A percentile compares a stretch with the other conserved stretches of the same genome.
phyloP scores from a whole-genome alignment of 2,329 filamentous ascomycete species.

The Xylariales sp. region DNA sequence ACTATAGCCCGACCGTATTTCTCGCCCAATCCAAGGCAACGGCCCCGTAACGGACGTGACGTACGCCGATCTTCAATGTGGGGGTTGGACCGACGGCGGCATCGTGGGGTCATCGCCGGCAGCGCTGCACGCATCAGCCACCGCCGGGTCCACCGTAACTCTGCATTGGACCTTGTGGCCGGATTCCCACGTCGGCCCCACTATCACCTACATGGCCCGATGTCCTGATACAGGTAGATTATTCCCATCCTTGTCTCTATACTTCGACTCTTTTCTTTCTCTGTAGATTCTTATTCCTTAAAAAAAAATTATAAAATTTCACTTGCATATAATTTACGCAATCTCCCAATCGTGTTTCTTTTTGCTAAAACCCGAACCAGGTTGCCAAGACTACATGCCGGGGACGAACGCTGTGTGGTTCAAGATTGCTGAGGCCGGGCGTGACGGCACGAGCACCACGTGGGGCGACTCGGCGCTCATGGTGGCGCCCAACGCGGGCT shows the following conservation, averaged over 20 bases:
- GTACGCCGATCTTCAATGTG: constrained; percentile 51
- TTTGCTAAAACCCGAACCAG: constrained; percentile 5
- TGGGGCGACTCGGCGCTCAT: constrained; percentile 45
- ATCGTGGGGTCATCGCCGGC: constrained; percentile 45
- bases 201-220: constrained; percentile 56
- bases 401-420: constrained; percentile 44
- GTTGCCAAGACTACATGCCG: constrained; percentile 16
- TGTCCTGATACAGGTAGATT: constrained; percentile 44
- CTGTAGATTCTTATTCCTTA: too few relatives aligned
- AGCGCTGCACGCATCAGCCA: constrained; percentile 45
- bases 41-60: constrained; percentile 52
- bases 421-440: constrained; percentile 47
- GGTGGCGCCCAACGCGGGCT: constrained; percentile 34
- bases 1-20: constrained; percentile 46
- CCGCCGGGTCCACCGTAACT: constrained; percentile 48
- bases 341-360: too few relatives aligned
- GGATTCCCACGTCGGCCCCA: constrained; percentile 46
- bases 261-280: too few relatives aligned
- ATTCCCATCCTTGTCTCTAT: neutral
- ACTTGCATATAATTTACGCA: too few relatives aligned
- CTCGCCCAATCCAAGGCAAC: constrained; percentile 53
- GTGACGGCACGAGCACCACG: constrained; percentile 42
- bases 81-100: constrained; percentile 45
- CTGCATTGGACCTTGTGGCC: constrained; percentile 52
- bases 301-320: too few relatives aligned